Percentiles rank a stretch among this genome's conserved stretches.
phyloP scores from a whole-genome alignment of 371 early-diverging fungal species.

The Amoeboaphelidium occidentale region DNA sequence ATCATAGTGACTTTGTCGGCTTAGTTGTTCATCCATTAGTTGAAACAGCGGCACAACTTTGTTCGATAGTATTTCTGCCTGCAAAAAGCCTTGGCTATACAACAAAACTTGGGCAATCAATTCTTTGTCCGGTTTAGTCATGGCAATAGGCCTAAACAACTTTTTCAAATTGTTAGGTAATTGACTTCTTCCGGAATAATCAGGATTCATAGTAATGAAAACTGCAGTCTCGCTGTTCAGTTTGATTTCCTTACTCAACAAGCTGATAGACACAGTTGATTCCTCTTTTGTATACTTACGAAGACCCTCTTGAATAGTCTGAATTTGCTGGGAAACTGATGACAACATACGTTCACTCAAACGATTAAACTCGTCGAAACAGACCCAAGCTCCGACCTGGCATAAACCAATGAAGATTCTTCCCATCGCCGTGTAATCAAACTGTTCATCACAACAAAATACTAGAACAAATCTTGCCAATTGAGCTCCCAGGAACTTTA shows the following conservation, averaged over 20 bases:
- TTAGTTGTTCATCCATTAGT: constrained; percentile 75
- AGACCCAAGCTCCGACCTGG: constrained; percentile 96
- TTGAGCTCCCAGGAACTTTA: constrained; percentile 86
- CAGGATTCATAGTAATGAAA: constrained; percentile 99
- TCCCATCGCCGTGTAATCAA: constrained; percentile 98
- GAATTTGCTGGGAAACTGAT: constrained; percentile 94
- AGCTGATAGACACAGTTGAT: neutral
- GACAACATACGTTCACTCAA: constrained; percentile 89
- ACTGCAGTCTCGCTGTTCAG: constrained; percentile 37
- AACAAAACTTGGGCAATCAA: constrained; percentile 97
- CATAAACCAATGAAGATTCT: constrained; percentile 95
- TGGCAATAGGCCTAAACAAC: constrained; percentile 89
- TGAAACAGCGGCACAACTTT: constrained; percentile 92
- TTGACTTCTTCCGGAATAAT: constrained; percentile 93
- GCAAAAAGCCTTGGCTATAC: constrained; percentile 87
- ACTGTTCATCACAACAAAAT: constrained; percentile 98
- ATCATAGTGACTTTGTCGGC: constrained; percentile 91
- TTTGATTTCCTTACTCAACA: constrained; percentile 22
- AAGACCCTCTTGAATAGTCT: constrained; percentile 86
- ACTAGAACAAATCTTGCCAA: constrained; percentile 91
- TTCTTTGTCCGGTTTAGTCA: constrained; percentile 93
- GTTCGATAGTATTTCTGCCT: constrained; percentile 73
- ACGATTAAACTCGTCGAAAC: constrained; percentile 99
- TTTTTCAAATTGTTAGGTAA: constrained; percentile 96
- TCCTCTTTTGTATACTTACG: constrained; percentile 55